phyloP scores from a whole-genome alignment of 495 filamentous ascomycete species.

The Xylaria castorea region DNA sequence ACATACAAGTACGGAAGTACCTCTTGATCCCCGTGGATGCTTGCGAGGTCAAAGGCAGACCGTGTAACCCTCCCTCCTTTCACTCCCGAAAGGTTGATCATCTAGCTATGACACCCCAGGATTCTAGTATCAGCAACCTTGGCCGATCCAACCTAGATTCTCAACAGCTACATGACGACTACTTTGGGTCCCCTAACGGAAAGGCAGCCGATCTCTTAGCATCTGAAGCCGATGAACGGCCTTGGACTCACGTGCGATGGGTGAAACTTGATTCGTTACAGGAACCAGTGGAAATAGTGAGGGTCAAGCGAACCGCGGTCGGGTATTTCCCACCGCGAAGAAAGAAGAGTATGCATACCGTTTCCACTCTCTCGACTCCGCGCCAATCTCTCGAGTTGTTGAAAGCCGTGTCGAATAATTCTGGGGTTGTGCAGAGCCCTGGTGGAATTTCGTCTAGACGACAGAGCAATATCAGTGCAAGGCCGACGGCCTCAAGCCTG shows the following conservation, averaged over 20 bases:
- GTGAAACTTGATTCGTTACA: conserved; percentile 74
- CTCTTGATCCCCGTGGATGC: conserved; percentile 89
- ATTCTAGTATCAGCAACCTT: conserved; percentile 27
- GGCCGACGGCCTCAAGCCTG: conserved; percentile 33
- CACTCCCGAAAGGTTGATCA: conserved; percentile 50
- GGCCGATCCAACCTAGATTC: conserved; percentile 23
- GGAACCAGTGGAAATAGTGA: conserved; percentile 80
- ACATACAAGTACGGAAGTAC: conserved; percentile 79
- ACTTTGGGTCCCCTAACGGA: conserved; percentile 45
- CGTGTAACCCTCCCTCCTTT: conserved; percentile 51
- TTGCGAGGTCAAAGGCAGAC: conserved; percentile 81
- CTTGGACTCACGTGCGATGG: conserved; percentile 89
- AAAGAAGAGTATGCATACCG: conserved; percentile 71
- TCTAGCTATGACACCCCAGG: conserved; percentile 53
- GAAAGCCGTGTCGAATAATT: conserved; percentile 44
- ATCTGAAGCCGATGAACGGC: conserved; percentile 51
- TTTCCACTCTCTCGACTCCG: conserved; percentile 65
- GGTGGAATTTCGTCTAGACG: conserved; percentile 49
- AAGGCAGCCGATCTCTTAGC: conserved; percentile 34
- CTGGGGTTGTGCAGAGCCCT: conserved; percentile 44
- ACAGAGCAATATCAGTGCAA: conserved; percentile 43
- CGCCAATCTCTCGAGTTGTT: conserved; percentile 68
- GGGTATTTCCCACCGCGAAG: conserved; percentile 92
- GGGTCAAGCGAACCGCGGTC: conserved; percentile 78
- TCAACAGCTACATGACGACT: conserved; percentile 42